Evolutionary conservation across 108 stramenopile species (phyloP), one percentile per base, ranked within the genome.

Genomic region (Stephanodiscus minutulus): DNA sequence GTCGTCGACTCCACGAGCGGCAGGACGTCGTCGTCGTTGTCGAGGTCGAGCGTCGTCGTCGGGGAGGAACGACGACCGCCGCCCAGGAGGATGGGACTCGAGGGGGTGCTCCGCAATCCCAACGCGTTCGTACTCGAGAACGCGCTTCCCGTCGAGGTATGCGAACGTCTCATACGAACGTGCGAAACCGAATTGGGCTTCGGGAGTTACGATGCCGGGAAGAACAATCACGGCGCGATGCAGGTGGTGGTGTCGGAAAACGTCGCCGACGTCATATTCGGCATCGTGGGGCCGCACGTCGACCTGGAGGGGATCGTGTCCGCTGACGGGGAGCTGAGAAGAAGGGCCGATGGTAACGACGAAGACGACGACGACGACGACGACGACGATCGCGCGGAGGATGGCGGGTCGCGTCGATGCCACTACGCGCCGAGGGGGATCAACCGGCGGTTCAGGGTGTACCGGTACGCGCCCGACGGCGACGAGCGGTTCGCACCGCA

Each of bases 401-500:
- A 53, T 50, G 49, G 22, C 1, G 22, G 7, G 12, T 44, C 67
- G 29, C 54, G 24, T 11, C 66, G 44, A 7, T 68, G n/a, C n/a
- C n/a, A 58, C 10, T 87, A 81, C 68, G 64, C 77, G 39, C 43
- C 77, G 13, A 78, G 53, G 1, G 92, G 92, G 36, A 56, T 95
- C 37, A 95, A 93, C 76, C 79, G 87, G 36, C 83, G 94, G 39
- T 89, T 86, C 68, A 66, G 94, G 17, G 69, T 95, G 8, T 95
- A 95, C 78, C 75, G 86, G 28, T 95, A 95, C 66, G 82, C 68
- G 18, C 70, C 87, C 7, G 70, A 70, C 59, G 71, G 81, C 3
- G 27, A 71, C 0, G 84, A 95, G 78, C 70, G 73, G 5, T 95
- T 95, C 82, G 83, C 89, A 55, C 90, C 94, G 18, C 94, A 95